Evolutionary conservation across 2,329 filamentous ascomycete species (phyloP).

Genomic region (Neoscytalidium dimidiatum): DNA sequence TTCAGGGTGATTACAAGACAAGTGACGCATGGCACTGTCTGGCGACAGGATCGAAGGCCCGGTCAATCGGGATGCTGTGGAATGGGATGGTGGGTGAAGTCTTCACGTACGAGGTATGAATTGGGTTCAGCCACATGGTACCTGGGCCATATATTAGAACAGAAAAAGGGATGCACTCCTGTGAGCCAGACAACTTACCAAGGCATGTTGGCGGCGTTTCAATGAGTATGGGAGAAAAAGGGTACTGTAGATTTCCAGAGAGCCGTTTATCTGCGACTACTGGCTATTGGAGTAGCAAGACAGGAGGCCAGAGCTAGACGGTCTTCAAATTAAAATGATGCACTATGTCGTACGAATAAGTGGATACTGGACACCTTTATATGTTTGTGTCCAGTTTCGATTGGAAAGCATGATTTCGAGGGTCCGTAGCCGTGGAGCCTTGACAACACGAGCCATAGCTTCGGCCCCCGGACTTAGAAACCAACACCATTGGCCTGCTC

Average conservation of each 20-base stretch:
- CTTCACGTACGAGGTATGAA: slow-evolving; percentile 68
- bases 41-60: not conserved
- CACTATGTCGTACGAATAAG: not conserved
- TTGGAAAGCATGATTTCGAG: not conserved
- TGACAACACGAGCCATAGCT: not conserved
- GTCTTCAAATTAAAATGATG: not conserved
- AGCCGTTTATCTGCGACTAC: not conserved
- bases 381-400: not conserved
- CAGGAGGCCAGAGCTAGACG: not conserved
- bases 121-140: slow-evolving; percentile 74
- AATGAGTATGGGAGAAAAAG: too few relatives aligned
- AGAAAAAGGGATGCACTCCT: too few relatives aligned
- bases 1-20: too few relatives aligned
- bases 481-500: not conserved
- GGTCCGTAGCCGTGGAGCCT: not conserved
- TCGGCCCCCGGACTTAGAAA: not conserved
- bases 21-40: not conserved
- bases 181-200: not conserved
- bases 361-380: not conserved
- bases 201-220: not conserved
- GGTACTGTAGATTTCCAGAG: not conserved
- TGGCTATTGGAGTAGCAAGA: not conserved
- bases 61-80: not conserved
- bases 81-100: not conserved
- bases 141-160: too few relatives aligned